phyloP scores from a whole-genome alignment of 768 basidiomycete genomes.

The Infundibulicybe gibba region DNA sequence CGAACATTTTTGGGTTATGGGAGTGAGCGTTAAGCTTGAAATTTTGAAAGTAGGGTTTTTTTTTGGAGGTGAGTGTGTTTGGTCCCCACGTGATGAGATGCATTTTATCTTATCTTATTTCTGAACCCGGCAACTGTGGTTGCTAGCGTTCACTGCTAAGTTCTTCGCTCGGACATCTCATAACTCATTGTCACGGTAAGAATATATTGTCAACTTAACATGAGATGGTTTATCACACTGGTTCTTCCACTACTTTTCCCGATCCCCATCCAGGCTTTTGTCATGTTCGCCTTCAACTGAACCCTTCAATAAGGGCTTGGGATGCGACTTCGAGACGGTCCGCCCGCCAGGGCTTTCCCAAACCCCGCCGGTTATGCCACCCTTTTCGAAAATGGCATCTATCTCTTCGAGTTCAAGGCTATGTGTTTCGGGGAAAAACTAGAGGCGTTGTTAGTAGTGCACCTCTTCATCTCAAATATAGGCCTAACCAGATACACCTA shows the following conservation, averaged over 20 bases:
- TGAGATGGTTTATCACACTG: no score
- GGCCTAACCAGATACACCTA: conserved; percentile 11
- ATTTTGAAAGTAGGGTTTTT: conserved; percentile 3
- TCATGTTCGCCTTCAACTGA: no score
- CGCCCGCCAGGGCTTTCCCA: conserved; percentile 29
- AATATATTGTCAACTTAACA: no score
- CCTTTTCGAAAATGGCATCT: conserved; percentile 36
- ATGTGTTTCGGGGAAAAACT: conserved; percentile 32
- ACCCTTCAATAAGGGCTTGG: no score
- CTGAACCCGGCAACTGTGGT: no score
- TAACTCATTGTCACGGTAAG: no score
- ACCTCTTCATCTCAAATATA: neutral
- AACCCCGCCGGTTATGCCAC: conserved; percentile 37
- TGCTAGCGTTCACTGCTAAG: no score
- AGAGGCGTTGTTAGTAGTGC: neutral
- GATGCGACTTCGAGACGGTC: conserved; percentile 19
- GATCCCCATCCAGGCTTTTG: no score
- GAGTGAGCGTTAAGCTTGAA: neutral
- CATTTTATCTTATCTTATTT: no score
- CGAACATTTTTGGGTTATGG: conserved; percentile 26
- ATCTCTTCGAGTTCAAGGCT: conserved; percentile 36
- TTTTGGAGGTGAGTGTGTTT: no score
- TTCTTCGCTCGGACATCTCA: no score
- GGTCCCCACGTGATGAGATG: no score
- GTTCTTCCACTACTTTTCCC: neutral